These are phyloP conservation scores for Salix viminalis DNA, from an alignment of 345 rosid species.

Conservation along the genomic window DNA sequence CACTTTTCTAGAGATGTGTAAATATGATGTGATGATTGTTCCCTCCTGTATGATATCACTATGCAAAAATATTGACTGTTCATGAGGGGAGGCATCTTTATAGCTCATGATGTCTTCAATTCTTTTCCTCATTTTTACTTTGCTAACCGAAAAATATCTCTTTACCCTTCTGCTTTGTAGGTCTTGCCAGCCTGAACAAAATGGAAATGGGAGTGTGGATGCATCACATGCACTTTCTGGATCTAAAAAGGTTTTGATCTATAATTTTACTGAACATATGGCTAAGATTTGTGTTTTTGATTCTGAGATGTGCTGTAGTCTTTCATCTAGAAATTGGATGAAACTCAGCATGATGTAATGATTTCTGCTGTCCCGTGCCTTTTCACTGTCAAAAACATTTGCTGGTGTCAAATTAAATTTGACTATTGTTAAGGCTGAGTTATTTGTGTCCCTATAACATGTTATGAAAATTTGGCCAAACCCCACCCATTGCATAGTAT, in stretches of 20 bases:
- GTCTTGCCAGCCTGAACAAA: conserved; percentile 37
- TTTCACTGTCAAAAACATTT: background rate
- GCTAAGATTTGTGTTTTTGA: background rate
- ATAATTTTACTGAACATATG: background rate
- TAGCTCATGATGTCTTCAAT: background rate
- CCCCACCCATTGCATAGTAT: background rate
- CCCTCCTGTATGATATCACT: background rate
- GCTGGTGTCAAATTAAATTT: background rate
- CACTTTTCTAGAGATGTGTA: background rate
- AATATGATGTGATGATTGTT: background rate
- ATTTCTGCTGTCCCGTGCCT: background rate
- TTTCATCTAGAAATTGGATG: background rate
- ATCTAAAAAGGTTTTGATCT: conserved; percentile 54
- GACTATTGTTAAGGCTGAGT: background rate
- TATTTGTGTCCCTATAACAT: background rate
- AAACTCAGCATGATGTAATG: background rate
- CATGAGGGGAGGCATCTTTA: conserved; percentile 1
- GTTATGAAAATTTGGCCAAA: background rate
- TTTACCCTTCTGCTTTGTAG: conserved; percentile 32
- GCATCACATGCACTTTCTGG: conserved; percentile 32
- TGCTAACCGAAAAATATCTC: conserved; percentile 6
- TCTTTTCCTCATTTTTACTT: conserved; percentile 2
- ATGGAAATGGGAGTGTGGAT: conserved; percentile 35
- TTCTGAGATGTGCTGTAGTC: background rate
- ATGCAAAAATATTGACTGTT: background rate